phyloP scores from a whole-genome alignment of 2,329 filamentous ascomycete genomes.

The Alternaria gansuensis region DNA sequence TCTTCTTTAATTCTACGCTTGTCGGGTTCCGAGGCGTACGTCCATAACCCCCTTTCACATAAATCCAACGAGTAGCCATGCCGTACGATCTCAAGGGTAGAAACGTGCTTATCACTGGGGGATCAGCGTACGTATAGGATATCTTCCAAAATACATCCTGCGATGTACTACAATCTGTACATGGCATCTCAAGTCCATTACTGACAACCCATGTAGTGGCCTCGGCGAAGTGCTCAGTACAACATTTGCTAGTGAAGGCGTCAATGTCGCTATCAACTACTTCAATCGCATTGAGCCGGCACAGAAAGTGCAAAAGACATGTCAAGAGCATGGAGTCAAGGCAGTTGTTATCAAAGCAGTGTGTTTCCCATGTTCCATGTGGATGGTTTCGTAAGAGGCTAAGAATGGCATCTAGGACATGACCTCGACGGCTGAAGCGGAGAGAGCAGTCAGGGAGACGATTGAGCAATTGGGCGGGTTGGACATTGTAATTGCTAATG shows the following conservation, averaged over 20 bases:
- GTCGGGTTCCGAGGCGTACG: too few relatives aligned
- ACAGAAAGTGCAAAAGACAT: slow-evolving; percentile 63
- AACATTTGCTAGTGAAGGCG: slow-evolving; percentile 73
- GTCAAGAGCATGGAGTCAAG: slow-evolving; percentile 63
- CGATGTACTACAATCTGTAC: neutral
- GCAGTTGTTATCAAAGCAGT: slow-evolving; percentile 68
- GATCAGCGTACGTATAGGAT: slow-evolving; percentile 63
- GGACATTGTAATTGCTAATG: slow-evolving; percentile 82
- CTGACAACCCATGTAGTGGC: slow-evolving; percentile 59
- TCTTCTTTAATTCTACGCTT: too few relatives aligned
- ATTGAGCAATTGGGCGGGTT: slow-evolving; percentile 70
- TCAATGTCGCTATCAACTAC: slow-evolving; percentile 79
- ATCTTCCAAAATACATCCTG: neutral
- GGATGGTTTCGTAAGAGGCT: neutral
- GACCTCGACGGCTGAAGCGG: slow-evolving; percentile 66
- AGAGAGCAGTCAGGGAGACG: slow-evolving; percentile 66
- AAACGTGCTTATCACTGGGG: slow-evolving; percentile 71
- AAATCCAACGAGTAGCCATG: slow-evolving; percentile 56
- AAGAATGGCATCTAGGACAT: slow-evolving; percentile 61
- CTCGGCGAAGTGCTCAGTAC: slow-evolving; percentile 74
- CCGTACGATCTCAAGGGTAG: slow-evolving; percentile 68
- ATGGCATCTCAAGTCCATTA: neutral
- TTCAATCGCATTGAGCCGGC: slow-evolving; percentile 68
- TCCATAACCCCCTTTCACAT: too few relatives aligned
- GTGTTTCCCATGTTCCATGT: slow-evolving; percentile 37